These are phyloP conservation scores for Eucalyptus marginata DNA, from an alignment of 345 rosid species.

Conservation along the genomic window DNA sequence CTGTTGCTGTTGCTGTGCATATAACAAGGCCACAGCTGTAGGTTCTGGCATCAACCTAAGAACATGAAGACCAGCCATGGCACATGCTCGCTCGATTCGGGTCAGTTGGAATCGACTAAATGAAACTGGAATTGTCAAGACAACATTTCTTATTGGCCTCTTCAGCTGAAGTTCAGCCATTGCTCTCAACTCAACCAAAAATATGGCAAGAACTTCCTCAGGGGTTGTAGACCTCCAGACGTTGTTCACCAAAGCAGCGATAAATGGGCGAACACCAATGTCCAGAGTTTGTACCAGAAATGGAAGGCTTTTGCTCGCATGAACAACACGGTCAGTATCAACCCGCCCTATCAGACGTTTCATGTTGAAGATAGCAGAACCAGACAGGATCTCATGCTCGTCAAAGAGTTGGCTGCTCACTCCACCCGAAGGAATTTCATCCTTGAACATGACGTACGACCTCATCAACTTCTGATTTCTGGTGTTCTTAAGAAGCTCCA, in stretches of 20 bases:
- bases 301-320: conserved; percentile 59
- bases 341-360: conserved; percentile 84
- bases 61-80: conserved; percentile 83
- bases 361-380: conserved; percentile 85
- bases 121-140: conserved; percentile 74
- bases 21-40: conserved; percentile 74
- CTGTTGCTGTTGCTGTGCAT: conserved; percentile 86
- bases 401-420: conserved; percentile 59
- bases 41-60: conserved; percentile 90
- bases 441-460: conserved; percentile 75
- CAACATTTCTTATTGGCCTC: conserved; percentile 60
- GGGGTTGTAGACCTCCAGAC: conserved; percentile 88
- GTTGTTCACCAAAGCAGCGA: conserved; percentile 72
- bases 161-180: conserved; percentile 75
- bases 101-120: conserved; percentile 78
- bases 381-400: conserved; percentile 70
- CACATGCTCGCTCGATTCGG: conserved; percentile 76
- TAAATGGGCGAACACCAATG: conserved; percentile 75
- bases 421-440: conserved; percentile 68
- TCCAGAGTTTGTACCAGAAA: conserved; percentile 81
- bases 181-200: conserved; percentile 51
- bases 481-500: conserved; percentile 64
- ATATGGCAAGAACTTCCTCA: conserved; percentile 83
- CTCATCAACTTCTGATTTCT: conserved; percentile 65
- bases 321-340: conserved; percentile 76